Evolutionary conservation across 805 yeast species (phyloP), one percentile per base, ranked within the genome.

Genomic region (Cyberlindnera petersonii): DNA sequence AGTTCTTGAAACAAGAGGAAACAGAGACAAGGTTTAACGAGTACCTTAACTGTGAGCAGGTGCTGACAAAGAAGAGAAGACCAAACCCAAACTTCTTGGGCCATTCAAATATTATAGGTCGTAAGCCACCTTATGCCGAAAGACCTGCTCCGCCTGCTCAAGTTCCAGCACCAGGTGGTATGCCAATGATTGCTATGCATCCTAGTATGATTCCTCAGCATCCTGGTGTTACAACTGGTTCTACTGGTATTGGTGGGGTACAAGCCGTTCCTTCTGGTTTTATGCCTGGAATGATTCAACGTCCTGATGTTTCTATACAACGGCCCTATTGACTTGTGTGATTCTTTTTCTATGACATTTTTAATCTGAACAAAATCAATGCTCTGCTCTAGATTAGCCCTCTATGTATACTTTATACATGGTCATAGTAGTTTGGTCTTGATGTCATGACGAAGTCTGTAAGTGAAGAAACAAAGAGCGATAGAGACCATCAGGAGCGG

Each of bases 371-470:
- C n/a, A n/a, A n/a, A n/a, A n/a, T n/a, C n/a, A n/a, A n/a, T n/a
- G n/a, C n/a, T n/a, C n/a, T n/a, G n/a, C n/a, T n/a, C n/a, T n/a
- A n/a, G n/a, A n/a, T n/a, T n/a, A n/a, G n/a, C n/a, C n/a, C n/a
- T n/a, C n/a, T n/a, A n/a, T n/a, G n/a, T n/a, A n/a, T n/a, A n/a
- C n/a, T n/a, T n/a, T n/a, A 6, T 18, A 33, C 11, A 7, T 9
- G 6, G 21, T 60, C 55, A 77, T 40, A 79, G 64, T 31, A 79
- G 64, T 47, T 79, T 79, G 8, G 81, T 64, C 49, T 76, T 79
- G 40, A 79, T 76, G 46, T 79, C 85, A 46, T 67, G 75, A 61
- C 83, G 73, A 30, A 79, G 60, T 53, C 75, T 68, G 55, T 69
- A 71, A 17, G 77, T 68, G 44, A 74, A 64, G 24, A 70, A 56